Evolutionary conservation across 495 filamentous ascomycete species (phyloP).

Genomic region (Hypoxylon intermedium): DNA sequence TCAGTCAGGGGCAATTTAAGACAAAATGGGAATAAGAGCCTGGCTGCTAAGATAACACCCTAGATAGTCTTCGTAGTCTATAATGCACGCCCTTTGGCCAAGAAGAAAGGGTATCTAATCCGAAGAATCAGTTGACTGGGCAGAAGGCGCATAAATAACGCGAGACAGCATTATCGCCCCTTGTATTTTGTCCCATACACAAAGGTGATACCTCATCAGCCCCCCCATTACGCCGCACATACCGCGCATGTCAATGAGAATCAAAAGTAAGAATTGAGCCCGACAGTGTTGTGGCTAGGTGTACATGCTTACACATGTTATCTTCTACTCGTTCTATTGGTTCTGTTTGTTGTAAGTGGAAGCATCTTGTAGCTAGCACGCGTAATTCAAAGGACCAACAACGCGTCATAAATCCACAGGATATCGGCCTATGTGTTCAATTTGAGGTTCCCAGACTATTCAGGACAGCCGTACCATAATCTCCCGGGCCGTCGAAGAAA

Average conservation of each 20-base stretch:
- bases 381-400: background rate
- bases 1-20: background rate
- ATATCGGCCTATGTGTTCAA: background rate
- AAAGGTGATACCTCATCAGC: background rate
- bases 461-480: slow-evolving; percentile 20
- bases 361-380: too few species aligned
- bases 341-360: too few species aligned
- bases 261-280: too few species aligned
- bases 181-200: background rate
- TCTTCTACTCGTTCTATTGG: too few species aligned
- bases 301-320: too few species aligned
- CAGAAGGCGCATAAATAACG: slow-evolving; percentile 4
- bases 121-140: too few species aligned
- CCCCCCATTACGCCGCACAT: background rate
- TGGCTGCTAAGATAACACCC: too few species aligned
- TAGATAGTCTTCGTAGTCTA: too few species aligned
- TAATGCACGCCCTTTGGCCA: too few species aligned
- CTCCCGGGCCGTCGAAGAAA: slow-evolving; percentile 25
- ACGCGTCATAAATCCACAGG: background rate
- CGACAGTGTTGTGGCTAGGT: too few species aligned
- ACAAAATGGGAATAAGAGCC: background rate
- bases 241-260: background rate
- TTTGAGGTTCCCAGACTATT: slow-evolving; percentile 1
- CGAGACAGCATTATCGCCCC: background rate
- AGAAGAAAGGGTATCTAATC: too few species aligned